Conservation (phyloP, 257 asterid species). For the Plantago major region DNA sequence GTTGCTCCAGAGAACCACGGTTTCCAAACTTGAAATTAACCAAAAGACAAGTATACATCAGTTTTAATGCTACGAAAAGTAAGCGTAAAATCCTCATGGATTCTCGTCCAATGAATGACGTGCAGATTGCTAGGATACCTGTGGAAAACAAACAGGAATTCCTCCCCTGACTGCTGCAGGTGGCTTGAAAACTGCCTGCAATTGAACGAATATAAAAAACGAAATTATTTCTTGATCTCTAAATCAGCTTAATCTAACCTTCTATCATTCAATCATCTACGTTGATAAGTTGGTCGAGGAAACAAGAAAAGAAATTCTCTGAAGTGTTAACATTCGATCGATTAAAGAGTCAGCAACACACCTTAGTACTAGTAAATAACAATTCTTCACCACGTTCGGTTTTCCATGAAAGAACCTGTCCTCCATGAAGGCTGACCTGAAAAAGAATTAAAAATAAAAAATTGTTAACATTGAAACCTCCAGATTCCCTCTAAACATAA, state of each 20-base stretch:
- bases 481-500: background rate
- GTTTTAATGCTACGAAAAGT: slow-evolving; percentile 5
- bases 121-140: slow-evolving; percentile 36
- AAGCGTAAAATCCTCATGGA: background rate
- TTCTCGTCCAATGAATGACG: background rate
- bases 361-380: slow-evolving; percentile 74
- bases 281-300: too few species aligned
- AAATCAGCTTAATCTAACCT: background rate
- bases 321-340: background rate
- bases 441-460: background rate
- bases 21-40: slow-evolving; percentile 53
- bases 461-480: background rate
- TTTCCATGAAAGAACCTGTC: slow-evolving; percentile 94
- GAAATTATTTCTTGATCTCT: background rate
- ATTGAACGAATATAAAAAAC: background rate
- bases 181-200: slow-evolving; percentile 73
- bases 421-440: slow-evolving; percentile 90
- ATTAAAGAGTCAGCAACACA: slow-evolving; percentile 16
- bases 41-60: slow-evolving; percentile 10
- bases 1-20: slow-evolving; percentile 75
- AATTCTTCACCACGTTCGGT: slow-evolving; percentile 64
- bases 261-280: too few species aligned
- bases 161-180: slow-evolving; percentile 89
- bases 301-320: background rate
- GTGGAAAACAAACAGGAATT: slow-evolving; percentile 83